Base-by-base conservation (phyloP, 192 early-diverging fungal species). In the Backusella tarrabulga region DNA sequence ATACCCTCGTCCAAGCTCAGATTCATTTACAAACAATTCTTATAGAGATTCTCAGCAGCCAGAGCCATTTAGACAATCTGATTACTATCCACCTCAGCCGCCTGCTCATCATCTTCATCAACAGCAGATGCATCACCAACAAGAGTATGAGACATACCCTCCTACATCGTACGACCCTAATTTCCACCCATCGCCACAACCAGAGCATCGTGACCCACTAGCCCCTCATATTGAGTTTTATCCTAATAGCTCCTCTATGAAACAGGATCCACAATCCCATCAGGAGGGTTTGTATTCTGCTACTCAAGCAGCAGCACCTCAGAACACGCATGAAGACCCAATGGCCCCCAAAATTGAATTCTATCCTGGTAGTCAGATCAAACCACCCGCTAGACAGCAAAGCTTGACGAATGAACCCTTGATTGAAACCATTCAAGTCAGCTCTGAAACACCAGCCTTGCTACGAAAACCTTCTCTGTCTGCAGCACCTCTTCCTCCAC, bases 141-240 rank as follows among this genome's bases (percentile, higher is more conserved):
- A 17, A 1, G 42, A 71, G 9, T 9, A 63, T 29, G 26, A 26
- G 56, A 63, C 26, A 29, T 63, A 63, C 4, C 56, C 56, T 14
- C n/a, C 56, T 6, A 63, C 56, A 63, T 63, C 56, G n/a, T 29
- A 63, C 23, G 23, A 63, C 11, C 15, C 56, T 29, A 26, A 63
- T 63, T 63, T 14, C 7, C 23, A 63, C 4, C 21, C 23, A 63
- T 63, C 56, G 12, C 56, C 26, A 26, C 56, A 63, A 3, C 23
- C 56, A 29, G 56, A 63, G 9, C 12, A 63, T 50, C 46, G 17
- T 63, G 56, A 63, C 4, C 23, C 56, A 29, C 9, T 63, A 5
- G 56, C 56, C 56, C 56, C 56, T 63, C 56, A 63, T 29, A 63
- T 63, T 29, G 56, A 63, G 21, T 63, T 63, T 63, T 63, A 63